A percentile compares a stretch with the other conserved stretches of the same genome.
Evolutionary conservation across 192 early-diverging fungal genomes (phyloP).

Genomic region (Backusella tuberculispora): DNA sequence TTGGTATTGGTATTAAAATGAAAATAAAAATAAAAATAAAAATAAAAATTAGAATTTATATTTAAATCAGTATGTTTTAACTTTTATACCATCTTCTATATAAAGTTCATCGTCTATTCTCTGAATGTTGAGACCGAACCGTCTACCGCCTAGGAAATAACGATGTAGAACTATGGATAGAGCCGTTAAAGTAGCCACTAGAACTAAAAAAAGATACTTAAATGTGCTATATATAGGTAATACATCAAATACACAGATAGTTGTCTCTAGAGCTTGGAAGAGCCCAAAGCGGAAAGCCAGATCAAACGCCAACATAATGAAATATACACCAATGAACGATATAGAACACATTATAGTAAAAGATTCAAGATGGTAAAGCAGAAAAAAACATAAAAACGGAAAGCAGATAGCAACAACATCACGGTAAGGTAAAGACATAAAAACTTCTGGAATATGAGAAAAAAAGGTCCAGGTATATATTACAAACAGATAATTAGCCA

Average conservation of each 20-base stretch:
- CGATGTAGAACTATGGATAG: too few species aligned
- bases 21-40: not conserved
- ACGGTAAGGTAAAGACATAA: not conserved
- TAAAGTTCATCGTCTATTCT: not conserved
- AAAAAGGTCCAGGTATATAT: too few species aligned
- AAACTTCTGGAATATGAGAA: too few species aligned
- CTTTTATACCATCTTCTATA: not conserved
- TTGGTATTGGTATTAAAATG: too few species aligned
- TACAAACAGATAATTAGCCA: too few species aligned
- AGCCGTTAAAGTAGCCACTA: too few species aligned
- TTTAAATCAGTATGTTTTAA: not conserved
- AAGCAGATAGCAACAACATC: slow-evolving; percentile 33
- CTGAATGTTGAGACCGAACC: not conserved
- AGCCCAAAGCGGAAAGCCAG: slow-evolving; percentile 55
- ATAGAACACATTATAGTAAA: slow-evolving; percentile 50
- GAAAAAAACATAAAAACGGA: slow-evolving; percentile 41
- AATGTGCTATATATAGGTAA: not conserved
- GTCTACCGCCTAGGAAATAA: not conserved
- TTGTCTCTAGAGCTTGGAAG: not conserved
- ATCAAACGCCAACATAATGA: slow-evolving; percentile 55
- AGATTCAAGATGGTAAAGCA: slow-evolving; percentile 45
- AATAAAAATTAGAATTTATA: not conserved
- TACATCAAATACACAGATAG: not conserved
- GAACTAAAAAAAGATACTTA: too few species aligned
- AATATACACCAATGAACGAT: slow-evolving; percentile 55